Conservation (phyloP, 305 asterid genomes). For the Salvia sclarea region DNA sequence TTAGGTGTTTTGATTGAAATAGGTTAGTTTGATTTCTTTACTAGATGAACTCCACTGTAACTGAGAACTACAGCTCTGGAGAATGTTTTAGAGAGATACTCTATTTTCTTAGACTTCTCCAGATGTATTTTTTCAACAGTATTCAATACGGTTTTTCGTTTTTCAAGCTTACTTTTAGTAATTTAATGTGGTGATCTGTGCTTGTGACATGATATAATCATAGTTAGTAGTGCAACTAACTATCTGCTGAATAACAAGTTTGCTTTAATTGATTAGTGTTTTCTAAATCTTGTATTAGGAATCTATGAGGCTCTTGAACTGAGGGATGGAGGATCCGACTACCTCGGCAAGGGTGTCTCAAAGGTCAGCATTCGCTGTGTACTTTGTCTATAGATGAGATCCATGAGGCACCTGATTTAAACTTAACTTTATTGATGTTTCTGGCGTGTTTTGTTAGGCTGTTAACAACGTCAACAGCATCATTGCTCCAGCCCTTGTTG, state of each 20-base stretch:
- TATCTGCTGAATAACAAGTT: background rate
- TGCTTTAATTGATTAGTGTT: background rate
- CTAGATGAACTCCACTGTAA: background rate
- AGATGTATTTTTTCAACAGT: background rate
- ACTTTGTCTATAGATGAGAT: background rate
- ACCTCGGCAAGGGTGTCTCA: conserved; percentile 94
- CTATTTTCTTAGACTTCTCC: background rate
- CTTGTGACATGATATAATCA: background rate
- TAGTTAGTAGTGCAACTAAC: background rate
- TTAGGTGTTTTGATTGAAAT: background rate
- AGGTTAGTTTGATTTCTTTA: background rate
- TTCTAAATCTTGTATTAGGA: conserved; percentile 39
- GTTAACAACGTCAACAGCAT: conserved; percentile 75
- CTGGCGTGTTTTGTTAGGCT: conserved; percentile 46
- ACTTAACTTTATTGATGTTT: conserved; percentile 8
- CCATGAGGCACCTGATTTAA: background rate
- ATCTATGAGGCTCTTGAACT: conserved; percentile 87
- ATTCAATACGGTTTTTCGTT: background rate
- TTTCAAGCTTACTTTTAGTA: background rate
- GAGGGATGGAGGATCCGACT: conserved; percentile 92
- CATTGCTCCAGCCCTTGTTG: conserved; percentile 83
- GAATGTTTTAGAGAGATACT: background rate
- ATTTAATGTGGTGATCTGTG: background rate
- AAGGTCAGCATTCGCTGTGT: conserved; percentile 47
- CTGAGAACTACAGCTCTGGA: background rate